Evolutionary conservation across 345 rosid genomes (phyloP), one percentile per base, ranked within the genome.

Genomic region (Garcia nutans): DNA sequence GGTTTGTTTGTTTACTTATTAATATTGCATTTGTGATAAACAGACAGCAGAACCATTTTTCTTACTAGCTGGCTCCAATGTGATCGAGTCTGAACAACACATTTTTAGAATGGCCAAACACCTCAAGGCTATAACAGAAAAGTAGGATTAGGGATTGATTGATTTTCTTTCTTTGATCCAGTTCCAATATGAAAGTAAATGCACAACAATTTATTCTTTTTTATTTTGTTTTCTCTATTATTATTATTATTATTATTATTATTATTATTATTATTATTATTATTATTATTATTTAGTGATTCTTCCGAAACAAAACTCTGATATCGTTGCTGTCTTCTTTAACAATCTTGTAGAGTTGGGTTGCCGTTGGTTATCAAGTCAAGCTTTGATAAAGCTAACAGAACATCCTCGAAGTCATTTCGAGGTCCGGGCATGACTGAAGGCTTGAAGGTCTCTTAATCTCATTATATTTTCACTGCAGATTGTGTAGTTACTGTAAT

Each of bases 371-470:
- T 88, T 75, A 93, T 96, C 84, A 93, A 96, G 89, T 96, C 98
- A 52, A 96, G 98, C 82, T 96, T 96, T 82, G 99, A 96, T 84
- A 96, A 96, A 86, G 98, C 99, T 74, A 93, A 93, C 77, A 75
- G 97, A 77, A 93, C 98, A 26, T 96, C 99, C 65, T 92, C 95
- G 1, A 92, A 92, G 82, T 96, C 98, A 10, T 96, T 93, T 79
- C 95, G 99, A 1, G 99, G 98, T 72, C 97, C 99, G 3, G 97
- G 98, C 83, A 82, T 96, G 92, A 85, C 28, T 59, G 92, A 96
- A 86, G 99, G 99, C 79, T 82, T 96, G 73, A 90, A 93, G 96
- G 99, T 96, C 71, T 72, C 42, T 57, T 19, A 44, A 37, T 54
- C 1, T 54, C 70, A 31, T 59, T 41, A 3, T 17, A 7, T 23